phyloP scores from a whole-genome alignment of 2,329 filamentous ascomycete genomes.

The Tolypocladium guangdongense region DNA sequence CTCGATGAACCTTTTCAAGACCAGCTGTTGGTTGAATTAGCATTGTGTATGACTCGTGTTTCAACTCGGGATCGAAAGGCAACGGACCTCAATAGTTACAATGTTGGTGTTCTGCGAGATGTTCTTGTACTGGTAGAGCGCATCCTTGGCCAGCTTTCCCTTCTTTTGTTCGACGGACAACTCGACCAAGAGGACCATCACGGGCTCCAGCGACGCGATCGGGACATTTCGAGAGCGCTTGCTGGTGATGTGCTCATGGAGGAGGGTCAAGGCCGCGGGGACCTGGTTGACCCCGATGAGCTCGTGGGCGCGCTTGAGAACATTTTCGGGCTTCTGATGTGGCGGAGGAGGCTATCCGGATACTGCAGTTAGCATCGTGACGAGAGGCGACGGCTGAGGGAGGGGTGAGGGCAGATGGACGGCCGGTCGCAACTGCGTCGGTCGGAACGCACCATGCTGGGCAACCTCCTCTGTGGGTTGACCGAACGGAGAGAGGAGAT shows the following conservation, averaged over 20 bases:
- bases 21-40: constrained; percentile 43
- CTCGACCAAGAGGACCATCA: constrained; percentile 96
- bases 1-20: constrained; percentile 96
- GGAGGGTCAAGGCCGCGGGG: constrained; percentile 80
- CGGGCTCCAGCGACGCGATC: constrained; percentile 90
- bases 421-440: constrained; percentile 3
- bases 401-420: constrained; percentile 16
- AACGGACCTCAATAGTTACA: constrained; percentile 79
- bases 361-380: constrained; percentile 16
- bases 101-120: constrained; percentile 99
- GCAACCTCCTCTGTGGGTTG: constrained; percentile 37
- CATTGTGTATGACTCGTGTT: not conserved
- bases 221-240: constrained; percentile 97
- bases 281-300: constrained; percentile 96
- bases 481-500: constrained; percentile 25
- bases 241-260: constrained; percentile 98
- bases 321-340: constrained; percentile 98
- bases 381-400: constrained; percentile 9
- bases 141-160: constrained; percentile 97
- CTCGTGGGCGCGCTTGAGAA: constrained; percentile 95
- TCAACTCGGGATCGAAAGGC: not conserved
- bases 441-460: constrained; percentile 34
- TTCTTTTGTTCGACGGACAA: constrained; percentile 95
- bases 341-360: constrained; percentile 72
- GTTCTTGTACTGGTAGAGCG: constrained; percentile 99